Base-by-base conservation (phyloP, 805 yeast genomes). In the Lachancea nothofagi region DNA sequence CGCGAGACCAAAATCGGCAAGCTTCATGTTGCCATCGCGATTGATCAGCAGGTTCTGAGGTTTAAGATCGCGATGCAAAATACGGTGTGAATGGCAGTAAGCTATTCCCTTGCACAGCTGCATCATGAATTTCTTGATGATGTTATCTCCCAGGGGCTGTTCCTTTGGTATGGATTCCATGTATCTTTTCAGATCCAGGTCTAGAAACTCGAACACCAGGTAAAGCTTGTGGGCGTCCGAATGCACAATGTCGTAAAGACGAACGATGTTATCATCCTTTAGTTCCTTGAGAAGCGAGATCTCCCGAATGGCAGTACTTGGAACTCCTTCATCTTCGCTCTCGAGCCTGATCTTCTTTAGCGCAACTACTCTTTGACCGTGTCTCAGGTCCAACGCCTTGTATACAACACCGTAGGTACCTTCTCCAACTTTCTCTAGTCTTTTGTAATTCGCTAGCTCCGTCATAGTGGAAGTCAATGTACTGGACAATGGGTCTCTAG, bases 341-440 rank as follows among this genome's bases (percentile, higher is more conserved):
- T 93, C 98, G 45, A 90, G 71, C 54, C 83, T 84, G 65, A 93
- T 93, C 61, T 93, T 97, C 61, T 93, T 93, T 54, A 93, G 70
- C 0, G 98, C 98, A 14, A 93, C 98, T 14, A 89, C 71, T 37
- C 67, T 40, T 85, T 88, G 36, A 88, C 96, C 21, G 89, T 82
- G 54, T 80, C 77, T 46, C 85, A 77, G 61, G 85, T 93, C 57
- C 87, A 77, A 29, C 84, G 67, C 98, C 56, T 90, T 93, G 69
- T 90, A 93, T 24, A 93, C 98, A n/a, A 96, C 94, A 53, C 98
- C 98, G 65, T 93, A 93, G 1, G 98, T 64, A 72, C 94, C 97
- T 67, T 93, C 98, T 33, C 98, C 98, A 37, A 93, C 86, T 64
- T 93, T 93, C 62, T 93, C 98, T 48, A 90, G 78, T 55, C 94